Conservation (phyloP, 805 yeast genomes). For the Candida rishiriensis region DNA sequence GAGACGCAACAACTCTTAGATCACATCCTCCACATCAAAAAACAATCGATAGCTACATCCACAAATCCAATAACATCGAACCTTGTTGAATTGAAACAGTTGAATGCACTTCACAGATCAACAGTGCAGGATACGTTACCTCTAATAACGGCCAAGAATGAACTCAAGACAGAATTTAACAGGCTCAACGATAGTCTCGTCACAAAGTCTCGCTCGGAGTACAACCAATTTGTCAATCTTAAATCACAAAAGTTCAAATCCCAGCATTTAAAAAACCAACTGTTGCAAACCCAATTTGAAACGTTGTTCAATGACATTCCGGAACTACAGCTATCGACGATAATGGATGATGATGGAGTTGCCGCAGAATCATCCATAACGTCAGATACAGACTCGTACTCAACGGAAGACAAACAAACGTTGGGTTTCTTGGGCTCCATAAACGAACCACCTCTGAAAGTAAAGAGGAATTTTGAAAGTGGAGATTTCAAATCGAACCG, state of each 20-base stretch:
- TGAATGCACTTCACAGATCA: constrained; percentile 14
- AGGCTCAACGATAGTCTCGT: constrained; percentile 9
- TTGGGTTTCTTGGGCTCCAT: constrained; percentile 8
- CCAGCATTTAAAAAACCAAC: constrained; percentile 16
- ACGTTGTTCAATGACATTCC: constrained; percentile 18
- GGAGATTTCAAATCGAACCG: constrained; percentile 11
- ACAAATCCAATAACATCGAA: no score
- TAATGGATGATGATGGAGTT: constrained; percentile 6
- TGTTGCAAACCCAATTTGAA: constrained; percentile 11
- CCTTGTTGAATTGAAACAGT: not conserved
- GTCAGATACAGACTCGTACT: no score
- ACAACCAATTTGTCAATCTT: constrained; percentile 16
- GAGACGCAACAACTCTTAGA: constrained; percentile 8
- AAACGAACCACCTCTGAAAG: constrained; percentile 8
- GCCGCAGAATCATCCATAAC: no score
- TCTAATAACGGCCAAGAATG: constrained; percentile 16
- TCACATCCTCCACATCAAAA: constrained; percentile 4
- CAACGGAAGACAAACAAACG: no score
- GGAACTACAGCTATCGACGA: constrained; percentile 12
- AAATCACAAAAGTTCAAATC: constrained; percentile 16
- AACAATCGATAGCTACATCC: no score
- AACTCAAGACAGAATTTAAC: constrained; percentile 14
- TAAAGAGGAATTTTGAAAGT: constrained; percentile 7
- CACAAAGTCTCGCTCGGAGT: constrained; percentile 10
- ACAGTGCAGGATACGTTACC: constrained; percentile 18